These are phyloP conservation scores for Biscogniauxia marginata DNA, from an alignment of 2,329 filamentous ascomycete species.

Conservation along the genomic window DNA sequence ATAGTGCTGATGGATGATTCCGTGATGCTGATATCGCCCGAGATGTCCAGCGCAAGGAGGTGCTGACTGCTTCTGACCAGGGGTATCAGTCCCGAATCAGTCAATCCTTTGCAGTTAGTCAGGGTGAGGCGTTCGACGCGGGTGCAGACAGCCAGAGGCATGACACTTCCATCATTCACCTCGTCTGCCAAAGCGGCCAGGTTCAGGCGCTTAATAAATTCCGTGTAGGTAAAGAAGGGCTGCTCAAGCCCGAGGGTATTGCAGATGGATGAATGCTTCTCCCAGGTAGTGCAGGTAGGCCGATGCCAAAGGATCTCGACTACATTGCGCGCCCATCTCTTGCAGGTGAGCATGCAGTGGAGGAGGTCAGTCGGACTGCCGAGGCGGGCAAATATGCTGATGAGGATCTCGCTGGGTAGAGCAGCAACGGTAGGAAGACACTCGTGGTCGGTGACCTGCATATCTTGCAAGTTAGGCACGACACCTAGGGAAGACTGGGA, in stretches of 20 bases:
- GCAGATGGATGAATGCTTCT: constrained; percentile 77
- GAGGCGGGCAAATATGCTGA: constrained; percentile 86
- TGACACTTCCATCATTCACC: constrained; percentile 86
- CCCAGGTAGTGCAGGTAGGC: constrained; percentile 85
- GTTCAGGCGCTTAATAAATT: constrained; percentile 90
- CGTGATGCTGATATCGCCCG: constrained; percentile 65
- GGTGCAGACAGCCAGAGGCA: constrained; percentile 80
- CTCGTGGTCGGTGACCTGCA: constrained; percentile 64
- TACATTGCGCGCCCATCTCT: constrained; percentile 86
- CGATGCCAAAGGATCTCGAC: constrained; percentile 95
- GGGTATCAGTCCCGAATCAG: constrained; percentile 77
- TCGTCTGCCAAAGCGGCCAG: constrained; percentile 72
- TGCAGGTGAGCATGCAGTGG: constrained; percentile 90
- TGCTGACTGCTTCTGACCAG: constrained; percentile 77
- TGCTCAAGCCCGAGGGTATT: constrained; percentile 67
- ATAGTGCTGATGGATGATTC: constrained; percentile 52
- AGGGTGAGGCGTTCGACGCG: constrained; percentile 89
- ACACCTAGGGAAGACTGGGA: constrained; percentile 88
- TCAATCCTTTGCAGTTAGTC: constrained; percentile 83
- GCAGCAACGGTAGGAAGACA: constrained; percentile 78
- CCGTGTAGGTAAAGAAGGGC: constrained; percentile 86
- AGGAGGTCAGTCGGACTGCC: constrained; percentile 73
- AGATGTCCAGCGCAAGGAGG: constrained; percentile 87
- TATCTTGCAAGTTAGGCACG: constrained; percentile 68
- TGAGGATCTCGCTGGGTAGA: constrained; percentile 91